Base-by-base conservation (phyloP, 176 grass and related monocot genomes). In the Aegilops speltoides region DNA sequence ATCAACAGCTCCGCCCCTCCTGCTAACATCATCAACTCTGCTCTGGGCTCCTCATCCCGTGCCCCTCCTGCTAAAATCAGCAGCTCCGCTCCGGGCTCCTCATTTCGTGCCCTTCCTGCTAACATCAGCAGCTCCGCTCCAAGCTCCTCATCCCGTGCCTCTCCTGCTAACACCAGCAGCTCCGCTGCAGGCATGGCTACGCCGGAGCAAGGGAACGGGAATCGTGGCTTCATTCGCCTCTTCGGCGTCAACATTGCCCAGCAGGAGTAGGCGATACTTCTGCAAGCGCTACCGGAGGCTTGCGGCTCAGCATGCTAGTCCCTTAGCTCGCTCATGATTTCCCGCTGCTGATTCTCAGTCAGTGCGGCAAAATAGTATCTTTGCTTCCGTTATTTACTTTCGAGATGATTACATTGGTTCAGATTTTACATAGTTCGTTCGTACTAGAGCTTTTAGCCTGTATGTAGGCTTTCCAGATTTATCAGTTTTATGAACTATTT, bases 391-490 rank as follows among this genome's bases (percentile, higher is more conserved):
- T 71, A 38, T 83, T 75, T 75, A 15, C 24, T 41, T 65, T 45
- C 9, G 15, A 64, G 20, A 43, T 73, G 23, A 26, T 63, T 64
- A 11, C n/a, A 20, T 79, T 4, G 14, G 12, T 75, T 75, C 46
- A 48, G 41, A 19, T 75, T 75, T 29, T 50, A 15, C 72, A 29
- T 16, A 29, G 41, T 75, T 74, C 40, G 20, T 75, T 74, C 40
- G 9, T 43, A 29, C 25, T 25, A 13, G 73, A 76, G 73, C 73
- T 54, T 10, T 46, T 76, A 76, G 73, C 73, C 73, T 76, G 59
- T 76, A 16, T 52, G 33, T 76, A 16, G 72, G 73, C 73, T 76
- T 73, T 57, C 60, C 79, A 68, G 59, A 64, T 83, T 23, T 25
- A 88, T 77, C 63, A 46, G 17, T 24, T 72, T 46, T 76, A 54